Percentiles rank a stretch among this genome's conserved stretches.
phyloP scores from a whole-genome alignment of 768 basidiomycete species.

The Amanita rimosa region DNA sequence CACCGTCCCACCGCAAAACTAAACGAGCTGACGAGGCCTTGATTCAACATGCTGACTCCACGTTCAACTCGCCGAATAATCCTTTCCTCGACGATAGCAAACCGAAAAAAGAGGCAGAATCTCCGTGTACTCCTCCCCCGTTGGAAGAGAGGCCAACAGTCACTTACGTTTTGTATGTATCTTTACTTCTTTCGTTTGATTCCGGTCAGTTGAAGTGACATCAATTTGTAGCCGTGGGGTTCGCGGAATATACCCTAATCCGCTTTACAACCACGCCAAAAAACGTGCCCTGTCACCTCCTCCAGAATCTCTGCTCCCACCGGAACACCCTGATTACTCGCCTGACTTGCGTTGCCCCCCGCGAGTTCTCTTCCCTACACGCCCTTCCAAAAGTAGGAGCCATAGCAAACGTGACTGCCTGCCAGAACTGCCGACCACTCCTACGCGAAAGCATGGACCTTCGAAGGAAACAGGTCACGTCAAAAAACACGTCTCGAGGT shows the following conservation, averaged over 20 bases:
- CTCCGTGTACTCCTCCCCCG: constrained; percentile 26
- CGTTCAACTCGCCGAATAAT: constrained; percentile 52
- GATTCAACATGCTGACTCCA: neutral
- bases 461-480: neutral
- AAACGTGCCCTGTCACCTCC: constrained; percentile 31
- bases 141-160: constrained; percentile 49
- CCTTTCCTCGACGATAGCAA: constrained; percentile 47
- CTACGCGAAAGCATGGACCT: neutral
- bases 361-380: constrained; percentile 40
- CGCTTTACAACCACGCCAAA: constrained; percentile 36
- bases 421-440: neutral
- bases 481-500: neutral
- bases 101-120: constrained; percentile 19
- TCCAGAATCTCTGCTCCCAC: constrained; percentile 41
- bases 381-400: constrained; percentile 10
- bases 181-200: neutral
- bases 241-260: constrained; percentile 51
- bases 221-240: constrained; percentile 46
- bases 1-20: constrained; percentile 43
- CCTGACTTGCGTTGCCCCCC: constrained; percentile 44
- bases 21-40: neutral
- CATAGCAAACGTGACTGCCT: neutral
- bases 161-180: constrained; percentile 63
- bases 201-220: neutral
- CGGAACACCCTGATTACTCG: constrained; percentile 56